Conservation (phyloP, 2,329 filamentous ascomycete species). For the Diplodia seriata region DNA sequence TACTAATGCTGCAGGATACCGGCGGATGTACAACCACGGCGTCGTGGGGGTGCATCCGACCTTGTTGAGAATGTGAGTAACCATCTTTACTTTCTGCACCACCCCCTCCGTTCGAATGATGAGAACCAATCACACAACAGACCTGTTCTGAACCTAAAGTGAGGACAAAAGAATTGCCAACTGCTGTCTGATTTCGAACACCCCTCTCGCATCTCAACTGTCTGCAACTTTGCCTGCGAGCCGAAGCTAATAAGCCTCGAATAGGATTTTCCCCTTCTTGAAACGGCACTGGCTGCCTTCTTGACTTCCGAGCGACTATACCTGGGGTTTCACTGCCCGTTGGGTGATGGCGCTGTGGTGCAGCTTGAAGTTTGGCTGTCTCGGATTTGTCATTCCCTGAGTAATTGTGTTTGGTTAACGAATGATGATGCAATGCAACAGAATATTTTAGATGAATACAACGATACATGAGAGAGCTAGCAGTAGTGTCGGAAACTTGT, state of each 20-base stretch:
- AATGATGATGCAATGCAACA: conserved; percentile 1
- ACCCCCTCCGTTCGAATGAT: conserved; percentile 55
- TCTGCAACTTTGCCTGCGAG: background rate
- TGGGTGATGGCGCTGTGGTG: background rate
- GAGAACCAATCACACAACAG: conserved; percentile 72
- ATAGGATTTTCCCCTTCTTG: background rate
- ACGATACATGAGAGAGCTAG: background rate
- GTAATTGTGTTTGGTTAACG: background rate
- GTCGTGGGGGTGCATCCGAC: conserved; percentile 3
- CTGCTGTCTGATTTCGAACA: conserved; percentile 74
- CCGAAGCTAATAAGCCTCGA: background rate
- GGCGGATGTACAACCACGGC: background rate
- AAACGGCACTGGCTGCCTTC: background rate
- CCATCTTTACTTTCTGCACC: conserved; percentile 30
- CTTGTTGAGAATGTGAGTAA: conserved; percentile 38
- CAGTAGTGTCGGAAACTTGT: background rate
- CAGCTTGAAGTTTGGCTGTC: background rate
- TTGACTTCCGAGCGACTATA: background rate
- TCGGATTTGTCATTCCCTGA: background rate
- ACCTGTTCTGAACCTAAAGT: conserved; percentile 79
- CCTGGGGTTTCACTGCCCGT: background rate
- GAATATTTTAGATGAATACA: conserved; percentile 9
- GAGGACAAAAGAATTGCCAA: conserved; percentile 77
- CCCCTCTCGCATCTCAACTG: background rate
- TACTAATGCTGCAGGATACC: conserved; percentile 5